Evolutionary conservation across 2,329 filamentous ascomycete species (phyloP), one percentile per base, ranked within the genome.

Genomic region (Phyllosticta citrichinensis): DNA sequence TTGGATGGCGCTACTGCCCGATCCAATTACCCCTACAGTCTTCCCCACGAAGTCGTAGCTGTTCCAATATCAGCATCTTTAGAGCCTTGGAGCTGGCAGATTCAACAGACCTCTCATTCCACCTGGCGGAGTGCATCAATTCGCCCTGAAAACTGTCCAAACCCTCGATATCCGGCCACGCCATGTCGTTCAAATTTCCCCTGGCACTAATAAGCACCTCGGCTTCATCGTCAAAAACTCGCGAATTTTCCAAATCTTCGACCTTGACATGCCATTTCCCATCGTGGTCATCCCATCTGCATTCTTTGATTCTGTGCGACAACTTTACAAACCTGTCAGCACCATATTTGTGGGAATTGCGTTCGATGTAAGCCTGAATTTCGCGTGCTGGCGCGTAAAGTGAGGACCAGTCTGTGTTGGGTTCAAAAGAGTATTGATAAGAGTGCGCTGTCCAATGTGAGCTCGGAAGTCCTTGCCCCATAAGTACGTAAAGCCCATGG

Each of bases 381-480:
- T 76, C 74, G 2, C 57, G 55, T 2, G 71, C 65, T 1, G 75
- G 74, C 0, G 75, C 73, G 55, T 77, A 77, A 9, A 77, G 65
- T 1, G 70, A 68, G 1, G 71, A 74, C 75, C 75, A 77, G 51
- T 73, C 68, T 5, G 65, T 71, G 54, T 76, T 76, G 1, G 75
- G 74, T 57, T 75, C 74, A 63, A 77, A 77, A 0, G 73, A 72
- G 62, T 73, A 77, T 65, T 76, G 74, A 60, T 77, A 77, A 0
- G 74, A 75, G 62, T 76, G 73, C 53, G 73, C 69, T 71, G 40
- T 40, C 2, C 6, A 25, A 17, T 1, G n/a, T 57, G 11, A 50
- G 56, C 22, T 33, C 27, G 10, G 2, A 20, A 4, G 2, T 35
- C 17, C 17, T n/a, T 47, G 14, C 6, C 40, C n/a, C 3, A 5